Evolutionary conservation across 164 flowering plant genomes (phyloP).

Genomic region (Platanus orientalis): DNA sequence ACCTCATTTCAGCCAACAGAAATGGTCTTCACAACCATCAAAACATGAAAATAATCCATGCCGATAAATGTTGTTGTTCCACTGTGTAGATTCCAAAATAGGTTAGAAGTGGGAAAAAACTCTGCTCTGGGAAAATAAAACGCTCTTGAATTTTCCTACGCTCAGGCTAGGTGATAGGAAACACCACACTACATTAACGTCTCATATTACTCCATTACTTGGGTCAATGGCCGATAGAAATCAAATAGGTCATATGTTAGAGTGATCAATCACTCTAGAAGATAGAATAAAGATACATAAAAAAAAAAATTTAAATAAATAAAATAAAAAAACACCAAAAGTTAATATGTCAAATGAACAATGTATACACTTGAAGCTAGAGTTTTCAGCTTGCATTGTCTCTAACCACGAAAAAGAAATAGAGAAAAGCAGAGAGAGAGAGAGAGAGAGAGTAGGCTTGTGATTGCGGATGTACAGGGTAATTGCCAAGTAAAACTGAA

Average conservation of each 20-base stretch:
- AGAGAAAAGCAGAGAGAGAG: background rate
- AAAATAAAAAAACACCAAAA: background rate
- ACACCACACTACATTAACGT: background rate
- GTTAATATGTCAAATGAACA: background rate
- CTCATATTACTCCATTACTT: background rate
- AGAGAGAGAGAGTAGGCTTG: background rate
- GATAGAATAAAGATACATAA: too few relatives aligned
- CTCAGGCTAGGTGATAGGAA: background rate
- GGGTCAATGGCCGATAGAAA: background rate
- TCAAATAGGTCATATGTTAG: background rate
- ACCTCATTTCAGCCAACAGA: conserved; percentile 55
- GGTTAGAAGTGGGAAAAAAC: background rate
- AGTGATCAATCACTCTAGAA: background rate
- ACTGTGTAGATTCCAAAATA: background rate
- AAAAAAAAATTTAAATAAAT: too few relatives aligned
- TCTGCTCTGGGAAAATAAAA: background rate
- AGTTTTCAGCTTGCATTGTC: background rate
- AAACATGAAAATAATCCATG: too few relatives aligned
- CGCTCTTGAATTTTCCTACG: background rate
- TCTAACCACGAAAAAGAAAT: background rate
- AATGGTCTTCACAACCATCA: background rate
- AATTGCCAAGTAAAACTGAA: background rate
- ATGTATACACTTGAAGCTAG: background rate
- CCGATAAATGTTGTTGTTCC: background rate
- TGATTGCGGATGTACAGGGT: conserved; percentile 2